A percentile compares a stretch with the other conserved stretches of the same genome.
These are phyloP conservation scores for Mariannaea elegans DNA, from an alignment of 2,329 filamentous ascomycete species.

Conservation along the genomic window DNA sequence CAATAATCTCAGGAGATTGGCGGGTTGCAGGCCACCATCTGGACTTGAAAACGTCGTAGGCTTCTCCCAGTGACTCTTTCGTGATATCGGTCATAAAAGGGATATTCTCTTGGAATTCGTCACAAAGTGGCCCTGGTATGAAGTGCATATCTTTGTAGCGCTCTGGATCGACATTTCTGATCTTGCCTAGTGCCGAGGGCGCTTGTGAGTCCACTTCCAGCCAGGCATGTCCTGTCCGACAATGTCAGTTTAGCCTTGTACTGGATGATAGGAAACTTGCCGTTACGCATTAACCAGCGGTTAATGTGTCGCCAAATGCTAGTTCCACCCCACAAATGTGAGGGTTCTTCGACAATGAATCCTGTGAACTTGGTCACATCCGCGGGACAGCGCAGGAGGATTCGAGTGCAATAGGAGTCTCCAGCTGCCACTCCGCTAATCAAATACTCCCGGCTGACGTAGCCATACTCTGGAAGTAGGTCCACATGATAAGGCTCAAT, in stretches of 20 bases:
- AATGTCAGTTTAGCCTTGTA: neutral
- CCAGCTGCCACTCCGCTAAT: conserved; percentile 23
- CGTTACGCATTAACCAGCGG: conserved; percentile 32
- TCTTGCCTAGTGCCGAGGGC: conserved; percentile 26
- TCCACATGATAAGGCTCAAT: conserved; percentile 30
- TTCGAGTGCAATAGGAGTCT: conserved; percentile 26
- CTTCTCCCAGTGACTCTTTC: conserved; percentile 22
- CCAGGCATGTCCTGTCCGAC: conserved; percentile 24
- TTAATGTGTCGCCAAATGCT: conserved; percentile 31
- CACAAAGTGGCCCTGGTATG: conserved; percentile 17
- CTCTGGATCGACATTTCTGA: conserved; percentile 23
- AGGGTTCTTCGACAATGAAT: conserved; percentile 27
- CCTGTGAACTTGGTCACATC: conserved; percentile 18
- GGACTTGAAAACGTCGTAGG: conserved; percentile 24
- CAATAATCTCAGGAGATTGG: conserved; percentile 27
- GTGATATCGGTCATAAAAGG: conserved; percentile 19
- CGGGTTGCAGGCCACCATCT: conserved; percentile 29
- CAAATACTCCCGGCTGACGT: conserved; percentile 27
- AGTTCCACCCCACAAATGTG: conserved; percentile 30
- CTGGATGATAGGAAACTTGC: neutral
- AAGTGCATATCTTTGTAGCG: conserved; percentile 28
- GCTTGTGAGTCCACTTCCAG: conserved; percentile 31
- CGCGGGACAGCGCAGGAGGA: conserved; percentile 25
- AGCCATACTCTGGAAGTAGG: conserved; percentile 27
- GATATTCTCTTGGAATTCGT: conserved; percentile 23